Percentiles rank a stretch among this genome's conserved stretches.
Conservation (phyloP, 805 yeast genomes). For the Ogataea methanolica region DNA sequence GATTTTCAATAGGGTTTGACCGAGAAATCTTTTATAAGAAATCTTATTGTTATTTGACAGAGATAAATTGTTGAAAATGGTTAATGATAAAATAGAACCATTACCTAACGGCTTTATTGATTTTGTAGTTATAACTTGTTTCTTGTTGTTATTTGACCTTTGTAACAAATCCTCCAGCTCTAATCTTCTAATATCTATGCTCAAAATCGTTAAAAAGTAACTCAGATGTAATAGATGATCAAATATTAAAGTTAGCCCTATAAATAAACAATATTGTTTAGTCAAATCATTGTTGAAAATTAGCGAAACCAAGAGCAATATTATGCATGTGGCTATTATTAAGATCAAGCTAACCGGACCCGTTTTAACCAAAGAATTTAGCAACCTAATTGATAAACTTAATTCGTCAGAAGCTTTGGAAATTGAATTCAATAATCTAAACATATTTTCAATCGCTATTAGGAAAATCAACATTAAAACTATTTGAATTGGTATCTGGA, state of each 20-base stretch:
- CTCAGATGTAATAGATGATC: conserved; percentile 62
- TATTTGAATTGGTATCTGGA: conserved; percentile 36
- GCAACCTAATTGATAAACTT: conserved; percentile 34
- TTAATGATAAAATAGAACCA: conserved; percentile 19
- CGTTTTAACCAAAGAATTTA: conserved; percentile 32
- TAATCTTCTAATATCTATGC: conserved; percentile 60
- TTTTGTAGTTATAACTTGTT: conserved; percentile 1
- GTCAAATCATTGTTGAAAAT: conserved; percentile 25
- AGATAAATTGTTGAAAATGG: conserved; percentile 7
- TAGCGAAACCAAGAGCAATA: conserved; percentile 24
- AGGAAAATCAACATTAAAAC: conserved; percentile 38
- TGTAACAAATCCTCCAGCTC: conserved; percentile 54
- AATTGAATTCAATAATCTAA: conserved; percentile 38
- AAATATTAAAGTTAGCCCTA: conserved; percentile 43
- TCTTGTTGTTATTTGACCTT: conserved; percentile 13
- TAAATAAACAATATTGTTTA: conserved; percentile 40
- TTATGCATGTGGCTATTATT: conserved; percentile 23
- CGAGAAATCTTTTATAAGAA: conserved; percentile 18
- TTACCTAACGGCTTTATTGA: conserved; percentile 15
- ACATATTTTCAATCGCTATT: conserved; percentile 44
- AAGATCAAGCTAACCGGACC: conserved; percentile 34
- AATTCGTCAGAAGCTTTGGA: conserved; percentile 39
- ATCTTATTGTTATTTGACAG: conserved; percentile 3
- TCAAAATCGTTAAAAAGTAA: conserved; percentile 58
- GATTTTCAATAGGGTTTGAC: conserved; percentile 31